Evolutionary conservation across 257 asterid species (phyloP).

Genomic region (Haberlea rhodopensis): DNA sequence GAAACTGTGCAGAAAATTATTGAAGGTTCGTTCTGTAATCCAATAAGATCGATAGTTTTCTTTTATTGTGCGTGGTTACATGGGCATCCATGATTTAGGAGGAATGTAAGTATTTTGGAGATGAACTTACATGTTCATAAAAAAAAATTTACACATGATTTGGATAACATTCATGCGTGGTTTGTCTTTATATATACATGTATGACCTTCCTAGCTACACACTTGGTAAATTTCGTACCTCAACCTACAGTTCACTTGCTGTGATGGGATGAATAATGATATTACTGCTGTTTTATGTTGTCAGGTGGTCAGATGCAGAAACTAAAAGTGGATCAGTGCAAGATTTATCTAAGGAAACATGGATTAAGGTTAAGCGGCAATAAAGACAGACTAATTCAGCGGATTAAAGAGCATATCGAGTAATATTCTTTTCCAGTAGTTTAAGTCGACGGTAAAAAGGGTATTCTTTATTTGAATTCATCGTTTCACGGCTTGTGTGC

Average conservation of each 20-base stretch:
- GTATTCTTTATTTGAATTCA: not conserved
- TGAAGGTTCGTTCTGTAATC: conserved; percentile 39
- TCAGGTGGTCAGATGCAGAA: conserved; percentile 56
- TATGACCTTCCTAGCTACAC: not conserved
- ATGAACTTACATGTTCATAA: no score
- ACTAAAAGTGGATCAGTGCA: conserved; percentile 79
- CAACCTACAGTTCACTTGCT: no score
- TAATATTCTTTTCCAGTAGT: conserved; percentile 29
- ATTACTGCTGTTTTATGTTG: conserved; percentile 1
- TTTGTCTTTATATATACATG: not conserved
- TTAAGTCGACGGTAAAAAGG: not conserved
- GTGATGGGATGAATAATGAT: not conserved
- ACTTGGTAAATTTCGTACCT: no score
- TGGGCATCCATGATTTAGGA: no score
- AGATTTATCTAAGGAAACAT: conserved; percentile 74
- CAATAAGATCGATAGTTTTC: not conserved
- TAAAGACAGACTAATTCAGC: conserved; percentile 53
- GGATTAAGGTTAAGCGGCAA: conserved; percentile 81
- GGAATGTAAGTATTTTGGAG: no score
- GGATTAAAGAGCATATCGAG: conserved; percentile 82
- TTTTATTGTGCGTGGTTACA: not conserved
- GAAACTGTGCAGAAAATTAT: conserved; percentile 46
- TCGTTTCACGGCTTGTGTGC: conserved; percentile 9
- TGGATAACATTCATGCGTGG: no score
- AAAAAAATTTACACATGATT: no score